Base-by-base conservation (phyloP, 1,284 basidiomycete species). In the Mycena citricolor region DNA sequence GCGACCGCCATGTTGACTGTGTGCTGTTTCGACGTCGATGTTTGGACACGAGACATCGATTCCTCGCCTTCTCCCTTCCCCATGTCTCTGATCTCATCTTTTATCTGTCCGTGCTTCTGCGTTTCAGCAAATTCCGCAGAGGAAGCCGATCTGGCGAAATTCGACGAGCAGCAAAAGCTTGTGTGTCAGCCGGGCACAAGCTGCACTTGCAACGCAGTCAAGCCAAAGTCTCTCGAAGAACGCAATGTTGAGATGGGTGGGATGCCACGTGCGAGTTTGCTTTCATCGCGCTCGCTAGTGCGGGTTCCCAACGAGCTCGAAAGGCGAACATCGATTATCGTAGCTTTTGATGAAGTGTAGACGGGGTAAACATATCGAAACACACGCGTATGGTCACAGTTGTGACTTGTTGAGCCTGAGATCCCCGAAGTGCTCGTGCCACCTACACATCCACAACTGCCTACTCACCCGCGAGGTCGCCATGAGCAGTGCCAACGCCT, bases 51-150 rank as follows among this genome's bases (percentile, higher is more conserved):
- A 23, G 74, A 80, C 40, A 70, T 79, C 39, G 77, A 79, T 52
- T 70, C 73, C 5, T 70, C 73, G 20, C 77, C 77, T n/a, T 77
- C 76, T 10, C 77, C 77, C 8, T 79, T 79, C 46, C 77, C 77
- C 1, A 57, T 73, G 31, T 53, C 63, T 7, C 51, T 70, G 34
- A 47, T 78, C 11, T 51, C 71, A 26, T 59, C 57, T 12, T 71
- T 61, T 49, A 49, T 64, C n/a, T 66, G 66, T 47, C 70, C 72
- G 8, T 67, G 62, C 34, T 42, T 65, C 12, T 55, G 57, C 14
- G 36, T 34, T 8, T 11, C 35, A 12, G 29, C 26, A 10, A 14
- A 13, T 21, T 36, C 35, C 25, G 13, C 42, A 19, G 21, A 23
- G 25, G 39, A 46, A 32, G 35, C 22, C 28, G 24, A 23, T 20